Conservation (phyloP, 129 eudicot genomes). For the Centaurea solstitialis region DNA sequence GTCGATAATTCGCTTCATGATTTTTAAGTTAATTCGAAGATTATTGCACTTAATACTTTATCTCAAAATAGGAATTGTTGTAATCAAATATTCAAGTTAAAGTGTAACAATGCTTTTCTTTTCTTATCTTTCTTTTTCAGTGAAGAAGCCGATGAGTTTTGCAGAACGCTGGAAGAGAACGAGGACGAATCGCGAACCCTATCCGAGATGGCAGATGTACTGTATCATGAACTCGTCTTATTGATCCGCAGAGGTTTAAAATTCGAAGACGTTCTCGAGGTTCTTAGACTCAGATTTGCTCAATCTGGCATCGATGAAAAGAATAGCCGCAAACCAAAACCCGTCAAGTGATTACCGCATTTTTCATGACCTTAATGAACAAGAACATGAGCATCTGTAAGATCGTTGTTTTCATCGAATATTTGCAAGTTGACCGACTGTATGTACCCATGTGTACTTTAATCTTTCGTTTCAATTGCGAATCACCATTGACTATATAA, state of each 20-base stretch:
- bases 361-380: neutral
- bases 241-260: slow-evolving; percentile 59
- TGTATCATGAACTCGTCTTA: slow-evolving; percentile 78
- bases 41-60: neutral
- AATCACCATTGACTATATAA: too few species aligned
- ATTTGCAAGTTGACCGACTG: neutral
- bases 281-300: slow-evolving; percentile 67
- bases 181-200: slow-evolving; percentile 67
- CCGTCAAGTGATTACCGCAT: neutral
- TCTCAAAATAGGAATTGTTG: neutral
- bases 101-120: neutral
- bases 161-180: slow-evolving; percentile 79
- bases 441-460: neutral
- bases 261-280: slow-evolving; percentile 70
- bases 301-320: slow-evolving; percentile 82
- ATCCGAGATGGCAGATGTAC: slow-evolving; percentile 92
- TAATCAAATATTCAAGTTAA: neutral
- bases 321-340: slow-evolving; percentile 42
- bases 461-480: too few species aligned
- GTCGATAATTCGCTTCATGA: too few species aligned
- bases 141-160: slow-evolving; percentile 91
- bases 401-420: neutral
- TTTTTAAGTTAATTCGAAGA: neutral
- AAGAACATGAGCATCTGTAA: neutral
- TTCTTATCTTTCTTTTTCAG: slow-evolving; percentile 25